Percentiles rank a stretch among this genome's conserved stretches.
These are phyloP conservation scores for Fraxinus paxiana DNA, from an alignment of 305 asterid species.

Conservation along the genomic window DNA sequence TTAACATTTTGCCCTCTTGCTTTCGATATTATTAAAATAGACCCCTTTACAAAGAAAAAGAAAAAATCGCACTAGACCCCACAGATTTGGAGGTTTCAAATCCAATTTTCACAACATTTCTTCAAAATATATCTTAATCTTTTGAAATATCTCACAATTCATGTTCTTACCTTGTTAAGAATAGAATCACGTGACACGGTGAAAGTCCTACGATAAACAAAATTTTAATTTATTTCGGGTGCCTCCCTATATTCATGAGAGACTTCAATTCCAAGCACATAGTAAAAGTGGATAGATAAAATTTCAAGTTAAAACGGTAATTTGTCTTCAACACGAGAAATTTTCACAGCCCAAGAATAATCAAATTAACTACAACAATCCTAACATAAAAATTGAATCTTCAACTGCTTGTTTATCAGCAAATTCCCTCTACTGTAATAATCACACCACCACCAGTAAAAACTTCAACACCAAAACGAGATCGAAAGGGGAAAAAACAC, in stretches of 20 bases:
- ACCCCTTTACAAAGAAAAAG: neutral
- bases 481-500: constrained; percentile 13
- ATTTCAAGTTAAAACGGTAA: neutral
- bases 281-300: neutral
- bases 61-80: neutral
- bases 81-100: neutral
- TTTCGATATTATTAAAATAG: neutral
- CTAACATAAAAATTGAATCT: constrained; percentile 24
- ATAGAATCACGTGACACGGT: neutral
- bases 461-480: constrained; percentile 25
- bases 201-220: neutral
- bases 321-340: constrained; percentile 1
- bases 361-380: constrained; percentile 24
- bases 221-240: neutral
- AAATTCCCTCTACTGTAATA: constrained; percentile 36
- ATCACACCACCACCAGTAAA: constrained; percentile 28
- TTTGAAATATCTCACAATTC: neutral
- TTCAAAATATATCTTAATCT: neutral
- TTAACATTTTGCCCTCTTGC: neutral
- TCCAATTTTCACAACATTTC: neutral
- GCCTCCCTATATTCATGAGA: neutral
- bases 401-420: constrained; percentile 28
- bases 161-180: neutral
- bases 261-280: neutral
- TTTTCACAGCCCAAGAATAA: constrained; percentile 31